phyloP scores from a whole-genome alignment of 1,284 basidiomycete species.

The Pseudozyma hubeiensis region DNA sequence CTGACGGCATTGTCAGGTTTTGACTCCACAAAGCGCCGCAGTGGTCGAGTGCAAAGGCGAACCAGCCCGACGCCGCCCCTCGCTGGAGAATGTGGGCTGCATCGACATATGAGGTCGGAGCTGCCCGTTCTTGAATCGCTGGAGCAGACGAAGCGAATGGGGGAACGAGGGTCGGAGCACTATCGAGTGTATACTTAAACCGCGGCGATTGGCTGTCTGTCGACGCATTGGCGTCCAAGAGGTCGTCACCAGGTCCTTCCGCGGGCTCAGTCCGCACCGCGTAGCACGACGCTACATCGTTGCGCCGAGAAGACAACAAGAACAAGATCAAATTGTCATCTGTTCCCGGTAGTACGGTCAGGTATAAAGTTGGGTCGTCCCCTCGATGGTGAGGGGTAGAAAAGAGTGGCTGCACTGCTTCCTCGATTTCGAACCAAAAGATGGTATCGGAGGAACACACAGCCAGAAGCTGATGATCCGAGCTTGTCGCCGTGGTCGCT shows the following conservation, averaged over 20 bases:
- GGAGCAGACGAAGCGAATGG: not conserved
- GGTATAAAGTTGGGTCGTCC: slow-evolving; percentile 32
- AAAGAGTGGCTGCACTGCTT: slow-evolving; percentile 10
- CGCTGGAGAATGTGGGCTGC: slow-evolving; percentile 1
- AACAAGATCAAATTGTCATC: not conserved
- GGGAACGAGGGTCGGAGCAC: slow-evolving; percentile 20
- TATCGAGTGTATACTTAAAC: slow-evolving; percentile 9
- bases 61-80: not conserved
- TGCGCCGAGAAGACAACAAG: slow-evolving; percentile 19
- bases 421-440: slow-evolving; percentile 32
- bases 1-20: not conserved
- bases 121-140: not conserved
- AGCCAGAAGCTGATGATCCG: slow-evolving; percentile 17
- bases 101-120: slow-evolving; percentile 9
- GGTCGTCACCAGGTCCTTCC: not conserved
- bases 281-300: slow-evolving; percentile 20
- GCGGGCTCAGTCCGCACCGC: not conserved
- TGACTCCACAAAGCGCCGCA: slow-evolving; percentile 16
- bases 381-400: slow-evolving; percentile 37
- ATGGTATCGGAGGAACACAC: slow-evolving; percentile 39
- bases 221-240: not conserved
- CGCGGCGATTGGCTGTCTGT: not conserved
- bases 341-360: slow-evolving; percentile 5
- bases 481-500: not conserved
- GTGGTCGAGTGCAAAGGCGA: slow-evolving; percentile 10